Evolutionary conservation across 805 yeast genomes (phyloP).

Genomic region (Millerozyma miso): DNA sequence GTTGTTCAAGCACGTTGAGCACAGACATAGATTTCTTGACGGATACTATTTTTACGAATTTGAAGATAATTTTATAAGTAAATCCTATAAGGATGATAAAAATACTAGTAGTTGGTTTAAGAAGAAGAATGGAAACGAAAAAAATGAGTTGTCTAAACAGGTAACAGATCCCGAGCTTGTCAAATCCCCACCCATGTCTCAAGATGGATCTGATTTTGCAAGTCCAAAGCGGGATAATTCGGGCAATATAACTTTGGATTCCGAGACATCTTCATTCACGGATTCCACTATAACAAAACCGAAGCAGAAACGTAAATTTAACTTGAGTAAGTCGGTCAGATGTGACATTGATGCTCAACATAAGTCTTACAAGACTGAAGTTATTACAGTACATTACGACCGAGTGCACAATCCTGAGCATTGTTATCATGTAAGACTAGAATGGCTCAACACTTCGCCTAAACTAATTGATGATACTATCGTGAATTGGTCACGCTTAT

Average conservation of each 20-base stretch:
- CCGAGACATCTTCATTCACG: slow-evolving; percentile 22
- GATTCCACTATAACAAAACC: slow-evolving; percentile 21
- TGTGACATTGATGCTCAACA: slow-evolving; percentile 72
- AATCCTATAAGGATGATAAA: slow-evolving; percentile 18
- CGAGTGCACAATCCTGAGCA: slow-evolving; percentile 91
- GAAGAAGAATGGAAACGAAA: slow-evolving; percentile 15
- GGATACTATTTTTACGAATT: slow-evolving; percentile 89
- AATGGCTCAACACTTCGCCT: slow-evolving; percentile 91
- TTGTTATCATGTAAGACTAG: slow-evolving; percentile 85
- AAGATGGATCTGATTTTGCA: slow-evolving; percentile 17
- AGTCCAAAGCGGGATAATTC: slow-evolving; percentile 11
- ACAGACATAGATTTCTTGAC: slow-evolving; percentile 79
- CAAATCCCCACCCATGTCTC: slow-evolving; percentile 21
- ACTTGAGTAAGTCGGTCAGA: slow-evolving; percentile 61
- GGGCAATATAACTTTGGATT: slow-evolving; percentile 4
- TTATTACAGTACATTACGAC: slow-evolving; percentile 82
- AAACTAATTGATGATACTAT: slow-evolving; percentile 41
- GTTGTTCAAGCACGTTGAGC: slow-evolving; percentile 75
- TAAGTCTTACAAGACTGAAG: slow-evolving; percentile 73
- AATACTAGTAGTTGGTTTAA: slow-evolving; percentile 28
- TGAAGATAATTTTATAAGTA: slow-evolving; percentile 48
- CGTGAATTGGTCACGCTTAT: slow-evolving; percentile 66
- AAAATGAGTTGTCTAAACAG: slow-evolving; percentile 13
- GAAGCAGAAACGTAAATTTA: slow-evolving; percentile 36
- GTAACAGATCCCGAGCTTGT: slow-evolving; percentile 26